Evolutionary conservation across 2,329 filamentous ascomycete genomes (phyloP).

Genomic region (Pseudocercospora fuligena): DNA sequence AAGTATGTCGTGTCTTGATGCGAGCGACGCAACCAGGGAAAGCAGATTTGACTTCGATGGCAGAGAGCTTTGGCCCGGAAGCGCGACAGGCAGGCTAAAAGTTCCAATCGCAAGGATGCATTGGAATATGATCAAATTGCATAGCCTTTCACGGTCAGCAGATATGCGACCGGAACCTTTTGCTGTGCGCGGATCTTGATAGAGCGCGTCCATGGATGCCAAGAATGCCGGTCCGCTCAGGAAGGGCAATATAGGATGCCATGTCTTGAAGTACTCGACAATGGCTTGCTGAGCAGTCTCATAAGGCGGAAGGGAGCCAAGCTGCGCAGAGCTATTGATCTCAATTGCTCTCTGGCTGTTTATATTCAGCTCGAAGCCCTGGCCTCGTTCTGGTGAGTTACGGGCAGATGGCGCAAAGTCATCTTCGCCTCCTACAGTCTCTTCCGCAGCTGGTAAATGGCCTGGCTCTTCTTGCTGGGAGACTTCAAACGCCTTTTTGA

Average conservation of each 20-base stretch:
- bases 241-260: conserved; percentile 60
- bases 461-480: conserved; percentile 18
- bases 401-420: conserved; percentile 25
- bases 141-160: conserved; percentile 33
- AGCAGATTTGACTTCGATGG: conserved; percentile 43
- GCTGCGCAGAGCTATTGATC: conserved; percentile 22
- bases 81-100: conserved; percentile 28
- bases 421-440: conserved; percentile 32
- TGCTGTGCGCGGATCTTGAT: conserved; percentile 35
- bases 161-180: conserved; percentile 34
- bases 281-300: conserved; percentile 50
- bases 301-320: conserved; percentile 35
- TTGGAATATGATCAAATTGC: conserved; percentile 51
- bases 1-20: conserved; percentile 49
- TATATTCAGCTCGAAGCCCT: conserved; percentile 26
- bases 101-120: conserved; percentile 58
- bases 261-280: conserved; percentile 56
- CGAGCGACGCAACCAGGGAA: conserved; percentile 45
- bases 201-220: conserved; percentile 51
- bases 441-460: conserved; percentile 26
- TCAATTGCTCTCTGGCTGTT: conserved; percentile 23
- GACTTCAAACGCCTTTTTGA: conserved; percentile 56
- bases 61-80: conserved; percentile 45
- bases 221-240: conserved; percentile 57
- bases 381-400: conserved; percentile 28